Evolutionary conservation across 1,284 basidiomycete genomes (phyloP).

Genomic region (Ceratobasidium sp.): DNA sequence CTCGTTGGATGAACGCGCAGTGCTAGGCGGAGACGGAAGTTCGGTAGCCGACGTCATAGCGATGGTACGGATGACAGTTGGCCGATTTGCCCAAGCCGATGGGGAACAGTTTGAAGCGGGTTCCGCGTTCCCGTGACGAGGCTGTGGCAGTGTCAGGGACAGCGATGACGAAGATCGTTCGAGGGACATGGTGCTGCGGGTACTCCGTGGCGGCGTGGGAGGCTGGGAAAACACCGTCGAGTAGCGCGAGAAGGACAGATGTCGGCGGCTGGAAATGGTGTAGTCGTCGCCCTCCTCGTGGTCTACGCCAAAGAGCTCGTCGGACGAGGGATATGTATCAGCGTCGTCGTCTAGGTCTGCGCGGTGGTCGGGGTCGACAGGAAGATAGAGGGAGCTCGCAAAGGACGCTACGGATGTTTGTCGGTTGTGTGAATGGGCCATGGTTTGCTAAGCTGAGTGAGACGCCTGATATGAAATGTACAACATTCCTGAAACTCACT

Average conservation of each 20-base stretch:
- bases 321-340: slow-evolving; percentile 25
- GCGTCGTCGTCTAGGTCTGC: slow-evolving; percentile 16
- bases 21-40: slow-evolving; percentile 32
- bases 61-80: background rate
- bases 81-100: background rate
- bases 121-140: slow-evolving; percentile 23
- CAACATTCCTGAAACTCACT: background rate
- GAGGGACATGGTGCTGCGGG: slow-evolving; percentile 19
- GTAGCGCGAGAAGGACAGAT: slow-evolving; percentile 23
- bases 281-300: slow-evolving; percentile 35
- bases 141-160: slow-evolving; percentile 35
- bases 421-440: slow-evolving; percentile 12
- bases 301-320: slow-evolving; percentile 26
- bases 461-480: background rate
- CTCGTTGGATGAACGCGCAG: slow-evolving; percentile 15
- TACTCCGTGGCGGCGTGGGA: slow-evolving; percentile 25
- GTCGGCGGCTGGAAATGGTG: slow-evolving; percentile 27
- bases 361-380: slow-evolving; percentile 19
- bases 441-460: slow-evolving; percentile 1
- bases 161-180: slow-evolving; percentile 25
- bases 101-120: background rate
- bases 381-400: slow-evolving; percentile 28
- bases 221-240: slow-evolving; percentile 11
- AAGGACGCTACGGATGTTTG: slow-evolving; percentile 26
- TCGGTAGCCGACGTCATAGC: slow-evolving; percentile 11